Base-by-base conservation (phyloP, 441 rosid species). In the California macrophylla region DNA sequence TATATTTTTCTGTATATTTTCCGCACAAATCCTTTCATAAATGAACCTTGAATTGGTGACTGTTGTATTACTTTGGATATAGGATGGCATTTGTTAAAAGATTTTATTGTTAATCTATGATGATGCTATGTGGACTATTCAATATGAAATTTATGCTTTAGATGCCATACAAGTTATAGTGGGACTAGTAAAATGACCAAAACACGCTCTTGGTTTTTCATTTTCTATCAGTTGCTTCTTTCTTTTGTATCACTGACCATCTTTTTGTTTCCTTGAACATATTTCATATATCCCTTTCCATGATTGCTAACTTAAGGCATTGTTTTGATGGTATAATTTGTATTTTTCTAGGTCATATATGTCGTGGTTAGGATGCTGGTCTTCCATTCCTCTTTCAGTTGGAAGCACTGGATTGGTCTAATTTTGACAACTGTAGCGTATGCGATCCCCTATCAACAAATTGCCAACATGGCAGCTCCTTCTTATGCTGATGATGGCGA, bases 391-490 rank as follows among this genome's bases (percentile, higher is more conserved):
- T 77, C 88, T 52, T 82, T 89, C 79, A 84, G 88, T 3, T 93
- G 96, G 97, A 91, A 84, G 72, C 90, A 85, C 63, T 90, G 92
- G 94, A 42, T 79, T 64, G 96, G 96, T 66, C 85, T 93, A 18
- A 36, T 81, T 69, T 65, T 91, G 67, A 87, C 93, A 0, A 83
- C 94, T 66, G 54, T 75, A 16, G 94, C 88, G 56, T 90, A 89
- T 69, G 76, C 47, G 0, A 9, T 90, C 70, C 97, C 98, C n/a
- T 93, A 89, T 80, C 81, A 82, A 74, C 88, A 85, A 79, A 89
- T 93, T 56, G 80, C 86, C 69, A 72, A 75, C 0, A 89, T 93
- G 98, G 98, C 97, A 3, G 81, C 74, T 62, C 93, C 98, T 73
- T 21, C 85, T 75, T 82, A 84, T 81, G 77, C 72, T 16, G 87